phyloP scores from a whole-genome alignment of 2,329 filamentous ascomycete species.

The Venturia pyrina region DNA sequence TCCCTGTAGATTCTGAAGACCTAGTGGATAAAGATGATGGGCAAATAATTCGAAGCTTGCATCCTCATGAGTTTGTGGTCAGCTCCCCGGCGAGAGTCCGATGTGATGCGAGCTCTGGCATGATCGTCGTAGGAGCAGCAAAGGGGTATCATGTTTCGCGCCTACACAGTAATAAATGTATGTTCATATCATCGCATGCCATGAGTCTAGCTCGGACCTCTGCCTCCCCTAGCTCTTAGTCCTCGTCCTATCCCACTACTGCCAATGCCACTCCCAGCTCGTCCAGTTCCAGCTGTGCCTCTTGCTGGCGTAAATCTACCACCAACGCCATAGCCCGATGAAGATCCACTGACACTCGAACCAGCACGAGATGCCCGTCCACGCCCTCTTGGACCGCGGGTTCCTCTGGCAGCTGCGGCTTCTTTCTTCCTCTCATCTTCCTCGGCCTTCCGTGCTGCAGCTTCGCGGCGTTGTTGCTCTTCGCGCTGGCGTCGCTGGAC shows the following conservation, averaged over 20 bases:
- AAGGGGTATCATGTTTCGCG: conserved; percentile 6
- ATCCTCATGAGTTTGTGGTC: background rate
- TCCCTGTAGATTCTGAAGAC: background rate
- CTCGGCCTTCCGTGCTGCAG: conserved; percentile 45
- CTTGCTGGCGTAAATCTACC: conserved; percentile 32
- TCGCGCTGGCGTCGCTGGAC: conserved; percentile 68
- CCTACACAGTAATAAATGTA: too few species aligned
- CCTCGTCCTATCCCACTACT: conserved; percentile 37
- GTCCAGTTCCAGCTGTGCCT: conserved; percentile 1
- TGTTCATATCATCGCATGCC: background rate
- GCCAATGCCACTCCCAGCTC: conserved; percentile 26
- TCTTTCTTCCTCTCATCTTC: conserved; percentile 47
- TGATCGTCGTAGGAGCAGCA: background rate
- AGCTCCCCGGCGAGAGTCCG: background rate
- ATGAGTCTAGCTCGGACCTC: background rate
- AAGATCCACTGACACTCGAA: conserved; percentile 16
- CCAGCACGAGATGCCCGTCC: conserved; percentile 25
- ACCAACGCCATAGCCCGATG: conserved; percentile 30
- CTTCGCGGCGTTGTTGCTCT: conserved; percentile 67
- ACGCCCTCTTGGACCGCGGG: conserved; percentile 25
- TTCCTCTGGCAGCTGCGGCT: conserved; percentile 42
- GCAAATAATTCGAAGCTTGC: background rate
- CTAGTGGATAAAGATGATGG: background rate
- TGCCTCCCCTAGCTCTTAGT: conserved; percentile 19
- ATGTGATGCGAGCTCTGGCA: background rate